phyloP scores from a whole-genome alignment of 2,329 filamentous ascomycete genomes.

The Colletotrichum orchidophilum region DNA sequence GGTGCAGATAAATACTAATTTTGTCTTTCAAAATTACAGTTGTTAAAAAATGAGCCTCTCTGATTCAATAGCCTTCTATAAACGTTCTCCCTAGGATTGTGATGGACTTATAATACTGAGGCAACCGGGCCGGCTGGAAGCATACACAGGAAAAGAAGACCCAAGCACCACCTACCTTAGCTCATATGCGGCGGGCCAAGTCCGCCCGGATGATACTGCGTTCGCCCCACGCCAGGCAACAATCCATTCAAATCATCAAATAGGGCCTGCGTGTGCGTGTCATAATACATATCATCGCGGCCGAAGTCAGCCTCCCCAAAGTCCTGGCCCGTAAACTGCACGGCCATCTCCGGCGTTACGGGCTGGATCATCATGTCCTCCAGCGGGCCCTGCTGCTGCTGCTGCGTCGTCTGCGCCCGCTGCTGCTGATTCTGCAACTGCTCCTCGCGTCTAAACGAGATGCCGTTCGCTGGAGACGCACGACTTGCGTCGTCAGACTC shows the following conservation, averaged over 20 bases:
- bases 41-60: too few relatives aligned
- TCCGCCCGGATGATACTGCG: not conserved
- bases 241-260: not conserved
- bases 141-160: too few relatives aligned
- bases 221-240: not conserved
- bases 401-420: not conserved
- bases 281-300: not conserved
- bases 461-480: not conserved
- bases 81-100: too few relatives aligned
- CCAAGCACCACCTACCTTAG: not conserved
- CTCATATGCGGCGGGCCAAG: not conserved
- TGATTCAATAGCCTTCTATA: too few relatives aligned
- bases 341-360: not conserved
- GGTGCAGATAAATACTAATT: too few relatives aligned
- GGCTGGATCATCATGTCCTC: not conserved
- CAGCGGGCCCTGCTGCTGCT: not conserved
- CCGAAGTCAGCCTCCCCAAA: not conserved
- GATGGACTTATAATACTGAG: too few relatives aligned
- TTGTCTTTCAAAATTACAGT: too few relatives aligned
- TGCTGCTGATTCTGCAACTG: not conserved
- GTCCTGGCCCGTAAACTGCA: not conserved
- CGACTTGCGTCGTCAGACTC: constrained; percentile 13
- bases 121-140: too few relatives aligned
- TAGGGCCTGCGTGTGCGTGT: not conserved
- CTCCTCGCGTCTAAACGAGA: not conserved